Evolutionary conservation across 495 filamentous ascomycete genomes (phyloP).

Genomic region (Aspergillus panamensis): DNA sequence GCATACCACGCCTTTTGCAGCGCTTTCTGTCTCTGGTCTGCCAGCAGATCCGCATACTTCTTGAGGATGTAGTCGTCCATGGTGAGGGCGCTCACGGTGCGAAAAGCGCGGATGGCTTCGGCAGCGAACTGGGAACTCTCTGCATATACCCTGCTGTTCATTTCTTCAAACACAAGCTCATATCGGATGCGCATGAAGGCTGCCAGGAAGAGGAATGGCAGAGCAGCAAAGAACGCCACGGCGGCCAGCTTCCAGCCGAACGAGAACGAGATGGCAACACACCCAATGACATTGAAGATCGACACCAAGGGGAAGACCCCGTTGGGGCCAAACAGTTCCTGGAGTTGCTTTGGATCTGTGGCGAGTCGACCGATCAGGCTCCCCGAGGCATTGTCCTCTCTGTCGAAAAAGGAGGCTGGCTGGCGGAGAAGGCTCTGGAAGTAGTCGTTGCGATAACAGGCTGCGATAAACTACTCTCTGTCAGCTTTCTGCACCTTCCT

Average conservation of each 20-base stretch:
- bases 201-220: constrained; percentile 53
- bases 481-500: constrained; percentile 7
- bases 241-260: constrained; percentile 62
- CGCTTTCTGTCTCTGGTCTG: constrained; percentile 48
- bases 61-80: constrained; percentile 49
- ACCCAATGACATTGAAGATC: constrained; percentile 51
- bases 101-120: constrained; percentile 56
- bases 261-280: constrained; percentile 52
- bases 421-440: constrained; percentile 56
- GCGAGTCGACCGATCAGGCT: constrained; percentile 50
- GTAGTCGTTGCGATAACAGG: constrained; percentile 56
- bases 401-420: constrained; percentile 56
- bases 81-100: constrained; percentile 53
- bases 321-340: constrained; percentile 56
- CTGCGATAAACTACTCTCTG: constrained; percentile 40
- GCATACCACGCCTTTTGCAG: constrained; percentile 50
- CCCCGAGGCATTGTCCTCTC: constrained; percentile 46
- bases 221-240: constrained; percentile 51
- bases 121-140: constrained; percentile 53
- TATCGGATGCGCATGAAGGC: constrained; percentile 54
- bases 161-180: constrained; percentile 49
- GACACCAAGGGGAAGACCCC: constrained; percentile 32
- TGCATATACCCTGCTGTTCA: constrained; percentile 55
- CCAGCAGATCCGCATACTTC: constrained; percentile 48
- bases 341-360: constrained; percentile 57